Base-by-base conservation (phyloP, 352 stramenopile genomes). In the Pythium insidiosum region DNA sequence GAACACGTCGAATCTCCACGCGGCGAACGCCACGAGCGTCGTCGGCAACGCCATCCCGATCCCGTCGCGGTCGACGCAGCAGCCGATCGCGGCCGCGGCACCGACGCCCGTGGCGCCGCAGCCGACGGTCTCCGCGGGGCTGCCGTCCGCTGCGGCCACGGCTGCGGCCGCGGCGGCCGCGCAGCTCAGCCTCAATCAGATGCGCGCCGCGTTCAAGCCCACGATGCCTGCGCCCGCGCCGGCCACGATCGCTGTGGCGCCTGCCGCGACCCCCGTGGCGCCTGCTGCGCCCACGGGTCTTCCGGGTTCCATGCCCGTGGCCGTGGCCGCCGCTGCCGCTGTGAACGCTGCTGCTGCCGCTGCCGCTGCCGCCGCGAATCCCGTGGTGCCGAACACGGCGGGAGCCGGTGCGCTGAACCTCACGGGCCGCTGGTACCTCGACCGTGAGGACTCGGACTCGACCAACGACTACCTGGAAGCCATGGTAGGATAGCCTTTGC, bases 381-480 rank as follows among this genome's bases (percentile, higher is more conserved):
- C 68, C 4, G 53, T 60, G 3, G 58, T 83, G n/a, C 62, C 68
- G 6, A 88, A 88, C 43, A 88, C 69, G 37, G 76, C 76, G 4
- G 81, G 81, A 19, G 78, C 74, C 10, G 76, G 77, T 10, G 81
- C 79, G 11, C 49, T 94, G 47, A 82, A 92, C 52, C 63, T 94
- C 18, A 89, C 82, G 2, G 82, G 82, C 0, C 81, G 77, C 47
- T 94, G 82, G 82, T 82, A 75, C 25, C 62, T 94, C 16, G 82
- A 94, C 53, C 74, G 79, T 23, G 77, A 91, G 15, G 79, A 87
- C 64, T 94, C 82, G 48, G 82, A 94, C 63, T 94, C 82, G 62
- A 94, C 82, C 30, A 92, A 94, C 58, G 77, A 89, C 57, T 94
- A 94, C 51, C 56, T 94, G 36, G 82, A 94, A 53, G 82, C 82